Evolutionary conservation across 2,329 filamentous ascomycete species (phyloP).

Genomic region (Exserohilum rostratum): DNA sequence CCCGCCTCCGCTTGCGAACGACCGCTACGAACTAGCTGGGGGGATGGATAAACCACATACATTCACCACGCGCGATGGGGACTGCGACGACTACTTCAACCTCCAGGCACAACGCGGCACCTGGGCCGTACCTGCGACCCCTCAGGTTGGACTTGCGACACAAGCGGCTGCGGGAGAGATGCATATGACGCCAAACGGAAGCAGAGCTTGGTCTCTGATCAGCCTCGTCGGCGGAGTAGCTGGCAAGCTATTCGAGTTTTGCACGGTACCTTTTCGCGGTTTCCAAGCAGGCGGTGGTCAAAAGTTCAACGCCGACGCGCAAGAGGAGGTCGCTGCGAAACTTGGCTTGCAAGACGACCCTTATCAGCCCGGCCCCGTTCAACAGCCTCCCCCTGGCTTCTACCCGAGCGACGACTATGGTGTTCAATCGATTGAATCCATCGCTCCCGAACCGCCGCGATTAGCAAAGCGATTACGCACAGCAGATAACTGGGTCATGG

Average conservation of each 20-base stretch:
- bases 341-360: conserved; percentile 32
- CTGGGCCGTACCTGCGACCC: conserved; percentile 42
- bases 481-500: conserved; percentile 57
- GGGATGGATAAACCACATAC: conserved; percentile 57
- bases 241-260: conserved; percentile 85
- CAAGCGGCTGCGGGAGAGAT: conserved; percentile 18
- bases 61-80: conserved; percentile 46
- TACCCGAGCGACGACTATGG: conserved; percentile 59
- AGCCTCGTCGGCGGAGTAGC: conserved; percentile 69
- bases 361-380: conserved; percentile 25
- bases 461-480: conserved; percentile 57
- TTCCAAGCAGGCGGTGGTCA: conserved; percentile 86
- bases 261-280: conserved; percentile 74
- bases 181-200: conserved; percentile 26
- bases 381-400: conserved; percentile 58
- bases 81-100: conserved; percentile 51
- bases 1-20: conserved; percentile 57
- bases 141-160: conserved; percentile 20
- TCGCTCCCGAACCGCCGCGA: conserved; percentile 50
- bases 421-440: conserved; percentile 53
- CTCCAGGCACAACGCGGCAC: conserved; percentile 46
- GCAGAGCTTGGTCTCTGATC: conserved; percentile 54
- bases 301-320: conserved; percentile 66
- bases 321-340: conserved; percentile 34
- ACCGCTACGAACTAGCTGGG: conserved; percentile 56